phyloP scores from a whole-genome alignment of 1,284 basidiomycete species.

The Pisolithus thermaeus region DNA sequence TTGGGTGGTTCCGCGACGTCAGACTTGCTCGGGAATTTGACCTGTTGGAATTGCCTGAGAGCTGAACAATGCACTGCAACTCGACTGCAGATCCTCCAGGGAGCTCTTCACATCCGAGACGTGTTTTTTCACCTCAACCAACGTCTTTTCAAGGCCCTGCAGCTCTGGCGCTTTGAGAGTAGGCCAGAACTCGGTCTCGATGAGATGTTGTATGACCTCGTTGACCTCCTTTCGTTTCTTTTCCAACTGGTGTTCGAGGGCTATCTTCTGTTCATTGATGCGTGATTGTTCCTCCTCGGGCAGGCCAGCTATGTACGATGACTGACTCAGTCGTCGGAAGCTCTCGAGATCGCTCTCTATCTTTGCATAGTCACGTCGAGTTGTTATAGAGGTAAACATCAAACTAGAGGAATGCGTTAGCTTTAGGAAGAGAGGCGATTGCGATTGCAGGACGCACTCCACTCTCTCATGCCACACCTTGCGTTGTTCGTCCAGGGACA shows the following conservation, averaged over 20 bases:
- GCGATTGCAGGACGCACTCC: constrained; percentile 17
- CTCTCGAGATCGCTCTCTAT: constrained; percentile 26
- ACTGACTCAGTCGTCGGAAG: constrained; percentile 15
- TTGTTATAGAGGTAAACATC: constrained; percentile 26
- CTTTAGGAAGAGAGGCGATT: not conserved
- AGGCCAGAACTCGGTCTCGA: constrained; percentile 26
- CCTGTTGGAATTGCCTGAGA: constrained; percentile 16
- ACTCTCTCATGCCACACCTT: constrained; percentile 28
- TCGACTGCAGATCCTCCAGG: constrained; percentile 21
- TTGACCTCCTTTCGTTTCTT: constrained; percentile 27
- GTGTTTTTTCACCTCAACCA: constrained; percentile 20
- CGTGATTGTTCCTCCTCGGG: constrained; percentile 11
- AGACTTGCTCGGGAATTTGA: constrained; percentile 3
- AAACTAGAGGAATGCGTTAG: constrained; percentile 14
- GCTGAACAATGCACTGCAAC: constrained; percentile 9
- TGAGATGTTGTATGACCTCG: constrained; percentile 21
- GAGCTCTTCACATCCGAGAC: constrained; percentile 20
- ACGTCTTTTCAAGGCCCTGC: constrained; percentile 6
- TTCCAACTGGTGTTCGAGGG: constrained; percentile 19
- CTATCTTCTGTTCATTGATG: constrained; percentile 14
- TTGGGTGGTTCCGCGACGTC: constrained; percentile 26
- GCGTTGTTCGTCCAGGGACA: constrained; percentile 27
- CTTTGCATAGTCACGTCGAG: constrained; percentile 25
- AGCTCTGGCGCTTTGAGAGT: constrained; percentile 21
- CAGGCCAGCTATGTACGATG: constrained; percentile 13